Evolutionary conservation across 371 early-diverging fungal species (phyloP).

Genomic region (Syncephalastrum contaminatum): DNA sequence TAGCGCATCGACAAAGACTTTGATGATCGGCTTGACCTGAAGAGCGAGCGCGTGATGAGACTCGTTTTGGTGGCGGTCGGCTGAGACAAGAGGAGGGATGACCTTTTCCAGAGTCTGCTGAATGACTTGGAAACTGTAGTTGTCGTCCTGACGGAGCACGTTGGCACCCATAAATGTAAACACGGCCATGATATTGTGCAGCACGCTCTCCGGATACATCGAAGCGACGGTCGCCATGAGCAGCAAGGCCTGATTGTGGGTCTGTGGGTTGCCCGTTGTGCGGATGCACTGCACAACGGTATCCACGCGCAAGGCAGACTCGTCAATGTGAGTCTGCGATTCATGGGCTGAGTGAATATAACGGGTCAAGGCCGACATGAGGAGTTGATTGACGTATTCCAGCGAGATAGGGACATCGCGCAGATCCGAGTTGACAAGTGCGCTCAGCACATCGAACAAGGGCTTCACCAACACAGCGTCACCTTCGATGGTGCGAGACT

Average conservation of each 20-base stretch:
- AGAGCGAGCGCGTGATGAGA: conserved; percentile 38
- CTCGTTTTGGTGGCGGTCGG: conserved; percentile 51
- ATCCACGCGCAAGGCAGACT: conserved; percentile 73
- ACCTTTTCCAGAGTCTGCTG: conserved; percentile 86
- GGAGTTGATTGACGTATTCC: conserved; percentile 88
- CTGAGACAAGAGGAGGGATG: conserved; percentile 79
- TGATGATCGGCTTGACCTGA: conserved; percentile 72
- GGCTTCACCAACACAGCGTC: conserved; percentile 57
- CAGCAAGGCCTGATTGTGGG: conserved; percentile 86
- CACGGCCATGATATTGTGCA: conserved; percentile 93
- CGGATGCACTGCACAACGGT: conserved; percentile 88
- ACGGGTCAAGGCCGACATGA: conserved; percentile 71
- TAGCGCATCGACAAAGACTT: conserved; percentile 90
- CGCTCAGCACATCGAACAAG: conserved; percentile 74
- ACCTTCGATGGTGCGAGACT: conserved; percentile 53
- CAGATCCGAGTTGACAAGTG: conserved; percentile 61
- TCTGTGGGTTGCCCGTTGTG: conserved; percentile 92
- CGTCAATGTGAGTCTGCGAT: conserved; percentile 36
- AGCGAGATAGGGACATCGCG: conserved; percentile 61
- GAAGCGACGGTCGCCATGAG: conserved; percentile 88
- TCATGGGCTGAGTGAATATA: conserved; percentile 62
- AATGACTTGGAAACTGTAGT: conserved; percentile 94
- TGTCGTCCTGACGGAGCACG: conserved; percentile 91
- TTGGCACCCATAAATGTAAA: conserved; percentile 99
- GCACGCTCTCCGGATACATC: conserved; percentile 80